Base-by-base conservation (phyloP, 805 yeast genomes). In the Zygosaccharomyces siamensis region DNA sequence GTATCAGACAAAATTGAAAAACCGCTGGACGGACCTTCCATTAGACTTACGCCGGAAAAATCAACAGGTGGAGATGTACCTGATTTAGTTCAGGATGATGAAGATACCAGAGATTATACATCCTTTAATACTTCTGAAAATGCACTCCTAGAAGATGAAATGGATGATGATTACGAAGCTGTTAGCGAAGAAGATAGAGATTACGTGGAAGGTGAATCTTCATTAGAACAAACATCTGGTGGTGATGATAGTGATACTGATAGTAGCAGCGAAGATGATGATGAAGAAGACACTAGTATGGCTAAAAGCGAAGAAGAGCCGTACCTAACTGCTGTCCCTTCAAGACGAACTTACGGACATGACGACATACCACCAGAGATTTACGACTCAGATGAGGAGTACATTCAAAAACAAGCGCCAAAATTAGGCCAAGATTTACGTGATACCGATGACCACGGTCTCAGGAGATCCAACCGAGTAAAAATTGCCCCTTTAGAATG, bases 61-160 rank as follows among this genome's bases (percentile, higher is more conserved):
- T 47, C 52, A 37, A 37, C 49, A 38, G 38, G 41, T 44, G 33
- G 50, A 14, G 61, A 76, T 58, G 75, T 77, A 53, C 84, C 84
- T 52, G 80, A 78, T 62, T 79, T 92, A 67, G 88, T 88, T 59
- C 93, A 85, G 68, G 95, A 92, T 66, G 95, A 87, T 78, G 87
- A 71, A 12, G 61, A 58, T 26, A 55, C 66, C 0, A 43, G 60
- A 12, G 65, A 56, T 31, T 58, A 61, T 40, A 60, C 67, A 6
- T 57, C 64, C 1, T 55, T 62, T 36, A 62, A 62, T 46, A 66
- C 66, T 28, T 66, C 68, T n/a, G 69, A 62, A 26, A 60, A 63
- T 48, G 68, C 65, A 1, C 41, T 62, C 23, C 43, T 60, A 12
- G 68, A 63, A 44, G 66, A 59, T 40, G 68, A 64, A 36, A 42